Base-by-base conservation (phyloP, 768 basidiomycete genomes). In the Boletus sensibilis region DNA sequence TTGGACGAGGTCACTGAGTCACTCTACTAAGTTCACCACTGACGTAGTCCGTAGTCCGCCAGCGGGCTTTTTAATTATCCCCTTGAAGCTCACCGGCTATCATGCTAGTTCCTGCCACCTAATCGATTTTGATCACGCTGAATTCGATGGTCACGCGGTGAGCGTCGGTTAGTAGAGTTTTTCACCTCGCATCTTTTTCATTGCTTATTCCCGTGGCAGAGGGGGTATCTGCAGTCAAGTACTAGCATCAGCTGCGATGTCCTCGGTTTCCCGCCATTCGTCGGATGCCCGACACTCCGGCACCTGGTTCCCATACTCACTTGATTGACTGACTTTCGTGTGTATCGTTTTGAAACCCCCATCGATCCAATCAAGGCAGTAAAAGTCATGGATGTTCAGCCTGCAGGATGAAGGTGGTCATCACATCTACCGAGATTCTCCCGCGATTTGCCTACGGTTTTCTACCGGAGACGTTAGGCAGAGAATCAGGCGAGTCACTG, bases 251-350 rank as follows among this genome's bases (percentile, higher is more conserved):
- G 27, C 20, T 47, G 10, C 10, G 31, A 33, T 44, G 16, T 23
- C 31, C 27, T 41, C 45, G 5, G 27, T 31, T 42, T 35, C 18
- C 46, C 23, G 18, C 29, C 42, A 31, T n/a, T 34, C 18, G 31
- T 40, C 37, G 53, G 55, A 34, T 18, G 23, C 38, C 55, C 52
- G 43, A 55, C n/a, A 31, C 37, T 55, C 52, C 18, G 14, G 11
- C 29, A 38, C 29, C 50, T 23, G 16, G 8, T 31, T 48, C 54
- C 38, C 55, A 44, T 52, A 27, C 41, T 27, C 4, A 8, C 20
- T 33, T 9, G 23, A 16, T 23, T 35, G n/a, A 31, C 21, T 9
- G 11, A 9, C 12, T 25, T 33, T 39, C 27, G 37, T 31, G 48
- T 40, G 37, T 52, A 50, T 47, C 33, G 10, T 8, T 18, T 27